phyloP scores from a whole-genome alignment of 176 grass and related monocot genomes.

The Stipa capillata region DNA sequence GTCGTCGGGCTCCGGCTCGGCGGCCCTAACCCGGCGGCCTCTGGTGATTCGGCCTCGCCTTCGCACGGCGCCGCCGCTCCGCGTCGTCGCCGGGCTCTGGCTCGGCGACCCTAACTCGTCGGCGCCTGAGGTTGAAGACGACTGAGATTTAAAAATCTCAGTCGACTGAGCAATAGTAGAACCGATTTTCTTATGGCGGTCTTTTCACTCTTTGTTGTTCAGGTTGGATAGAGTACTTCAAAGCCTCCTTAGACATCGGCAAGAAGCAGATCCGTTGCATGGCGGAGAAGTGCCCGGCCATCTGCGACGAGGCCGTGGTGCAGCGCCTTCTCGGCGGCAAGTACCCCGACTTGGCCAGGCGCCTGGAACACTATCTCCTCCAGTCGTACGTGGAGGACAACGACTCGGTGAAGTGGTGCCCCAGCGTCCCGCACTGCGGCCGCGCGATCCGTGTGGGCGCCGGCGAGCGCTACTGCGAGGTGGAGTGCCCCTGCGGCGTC shows the following conservation, averaged over 20 bases:
- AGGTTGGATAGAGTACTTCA: conserved; percentile 27
- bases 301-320: conserved; percentile 25
- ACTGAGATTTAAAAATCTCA: too few species aligned
- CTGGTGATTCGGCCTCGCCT: too few species aligned
- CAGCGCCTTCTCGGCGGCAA: neutral
- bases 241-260: neutral
- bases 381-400: conserved; percentile 29
- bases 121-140: too few species aligned
- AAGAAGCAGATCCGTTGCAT: conserved; percentile 27
- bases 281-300: neutral
- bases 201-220: neutral
- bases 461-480: neutral
- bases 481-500: conserved; percentile 20
- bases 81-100: too few species aligned
- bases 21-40: too few species aligned
- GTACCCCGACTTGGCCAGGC: neutral
- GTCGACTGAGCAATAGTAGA: too few species aligned
- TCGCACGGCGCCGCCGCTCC: too few species aligned
- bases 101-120: too few species aligned
- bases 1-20: too few species aligned
- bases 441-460: conserved; percentile 2
- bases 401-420: conserved; percentile 20
- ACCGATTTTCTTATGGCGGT: too few species aligned
- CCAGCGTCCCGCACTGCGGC: conserved; percentile 27
- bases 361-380: conserved; percentile 18